Conservation (phyloP, 2,329 filamentous ascomycete genomes). For the Aspergillus sp. region DNA sequence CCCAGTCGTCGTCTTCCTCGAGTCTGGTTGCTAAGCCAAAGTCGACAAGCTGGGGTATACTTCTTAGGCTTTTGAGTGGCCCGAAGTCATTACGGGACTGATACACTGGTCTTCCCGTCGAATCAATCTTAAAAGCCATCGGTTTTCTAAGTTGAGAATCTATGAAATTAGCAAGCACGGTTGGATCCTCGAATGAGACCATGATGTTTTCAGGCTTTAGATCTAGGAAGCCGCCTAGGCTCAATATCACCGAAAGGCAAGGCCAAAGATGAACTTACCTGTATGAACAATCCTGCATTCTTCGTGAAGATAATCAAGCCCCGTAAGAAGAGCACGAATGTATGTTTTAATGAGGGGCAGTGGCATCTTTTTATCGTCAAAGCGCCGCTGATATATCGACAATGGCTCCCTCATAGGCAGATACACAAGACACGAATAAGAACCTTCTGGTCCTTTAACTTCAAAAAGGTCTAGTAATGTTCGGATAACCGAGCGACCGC, state of each 20-base stretch:
- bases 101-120: constrained; percentile 25
- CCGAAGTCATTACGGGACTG: constrained; percentile 24
- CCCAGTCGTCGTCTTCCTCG: constrained; percentile 35
- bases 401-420: constrained; percentile 31
- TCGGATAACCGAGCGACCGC: constrained; percentile 24
- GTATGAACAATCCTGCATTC: constrained; percentile 35
- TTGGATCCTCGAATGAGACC: constrained; percentile 23
- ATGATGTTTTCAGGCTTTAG: constrained; percentile 39
- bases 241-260: constrained; percentile 10
- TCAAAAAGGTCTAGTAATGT: constrained; percentile 28
- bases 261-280: constrained; percentile 17
- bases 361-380: constrained; percentile 20
- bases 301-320: constrained; percentile 37
- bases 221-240: constrained; percentile 18
- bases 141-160: constrained; percentile 21
- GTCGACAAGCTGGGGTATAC: constrained; percentile 26
- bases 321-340: constrained; percentile 29
- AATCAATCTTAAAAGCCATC: constrained; percentile 26
- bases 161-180: constrained; percentile 24
- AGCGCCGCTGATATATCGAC: constrained; percentile 25
- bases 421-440: constrained; percentile 31
- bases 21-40: constrained; percentile 28
- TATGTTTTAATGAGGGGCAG: constrained; percentile 27
- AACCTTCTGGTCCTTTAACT: constrained; percentile 19
- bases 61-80: constrained; percentile 17